phyloP scores from a whole-genome alignment of 805 yeast species.

The Cyberlindnera galapagoensis region DNA sequence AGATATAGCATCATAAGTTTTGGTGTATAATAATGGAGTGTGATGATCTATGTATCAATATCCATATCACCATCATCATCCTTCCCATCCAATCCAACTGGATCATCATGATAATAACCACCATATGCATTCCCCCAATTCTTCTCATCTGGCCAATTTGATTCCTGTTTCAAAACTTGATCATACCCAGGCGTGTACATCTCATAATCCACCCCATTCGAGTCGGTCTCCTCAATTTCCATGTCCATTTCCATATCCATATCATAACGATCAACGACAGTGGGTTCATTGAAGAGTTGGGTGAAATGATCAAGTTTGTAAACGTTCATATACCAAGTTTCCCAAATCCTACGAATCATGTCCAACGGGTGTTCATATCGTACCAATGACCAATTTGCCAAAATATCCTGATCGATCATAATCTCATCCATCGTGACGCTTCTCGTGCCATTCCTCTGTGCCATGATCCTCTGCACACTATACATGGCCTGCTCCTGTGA shows the following conservation, averaged over 20 bases:
- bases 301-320: conserved; percentile 8
- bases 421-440: conserved; percentile 18
- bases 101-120: conserved; percentile 2
- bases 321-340: conserved; percentile 22
- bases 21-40: not conserved
- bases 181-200: not conserved
- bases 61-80: conserved; percentile 3
- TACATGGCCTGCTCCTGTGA: conserved; percentile 4
- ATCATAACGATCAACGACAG: conserved; percentile 1
- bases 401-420: conserved; percentile 21
- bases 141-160: not conserved
- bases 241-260: not conserved
- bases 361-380: conserved; percentile 21
- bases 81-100: conserved; percentile 3
- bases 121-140: conserved; percentile 1
- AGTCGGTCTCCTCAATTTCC: not conserved
- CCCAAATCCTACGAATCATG: conserved; percentile 24
- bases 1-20: not conserved
- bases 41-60: too few relatives aligned
- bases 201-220: too few relatives aligned
- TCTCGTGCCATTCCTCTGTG: conserved; percentile 4
- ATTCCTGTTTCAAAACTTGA: not conserved
- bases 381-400: conserved; percentile 23
- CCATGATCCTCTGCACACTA: conserved; percentile 8
- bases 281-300: conserved; percentile 5